Conservation (phyloP, 345 rosid genomes). For the Lepidium africanum region DNA sequence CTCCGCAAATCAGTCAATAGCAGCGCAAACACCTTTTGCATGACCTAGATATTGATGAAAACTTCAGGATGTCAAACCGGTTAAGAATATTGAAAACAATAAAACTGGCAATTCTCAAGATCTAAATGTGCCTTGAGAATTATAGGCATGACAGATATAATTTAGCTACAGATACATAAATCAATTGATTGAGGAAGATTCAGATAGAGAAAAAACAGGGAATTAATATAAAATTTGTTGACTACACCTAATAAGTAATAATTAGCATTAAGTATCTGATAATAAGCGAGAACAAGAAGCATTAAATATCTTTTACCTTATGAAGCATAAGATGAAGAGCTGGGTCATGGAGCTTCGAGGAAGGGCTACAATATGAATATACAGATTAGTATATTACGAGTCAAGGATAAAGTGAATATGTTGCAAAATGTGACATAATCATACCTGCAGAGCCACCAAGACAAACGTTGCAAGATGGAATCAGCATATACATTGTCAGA, state of each 20-base stretch:
- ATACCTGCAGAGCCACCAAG: slow-evolving; percentile 96
- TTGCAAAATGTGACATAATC: slow-evolving; percentile 14
- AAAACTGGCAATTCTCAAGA: neutral
- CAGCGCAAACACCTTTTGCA: slow-evolving; percentile 96
- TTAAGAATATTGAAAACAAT: neutral
- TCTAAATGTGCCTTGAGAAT: neutral
- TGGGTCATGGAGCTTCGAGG: slow-evolving; percentile 94
- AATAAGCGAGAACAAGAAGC: neutral
- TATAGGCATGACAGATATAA: slow-evolving; percentile 3
- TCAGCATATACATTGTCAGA: slow-evolving; percentile 88
- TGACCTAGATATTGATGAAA: slow-evolving; percentile 46
- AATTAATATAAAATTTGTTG: neutral
- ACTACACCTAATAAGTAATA: too few relatives aligned
- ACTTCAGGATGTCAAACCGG: neutral
- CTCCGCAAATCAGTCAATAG: slow-evolving; percentile 87
- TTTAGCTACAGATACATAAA: neutral
- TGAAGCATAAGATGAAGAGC: slow-evolving; percentile 86
- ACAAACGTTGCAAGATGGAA: slow-evolving; percentile 83
- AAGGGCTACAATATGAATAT: slow-evolving; percentile 50
- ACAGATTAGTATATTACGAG: slow-evolving; percentile 17
- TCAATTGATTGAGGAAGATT: neutral
- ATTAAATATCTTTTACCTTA: slow-evolving; percentile 46
- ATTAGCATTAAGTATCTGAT: neutral
- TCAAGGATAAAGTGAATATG: slow-evolving; percentile 10
- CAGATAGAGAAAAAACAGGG: neutral